Conservation (phyloP, 495 filamentous ascomycete genomes). For the Penicillium roqueforti region DNA sequence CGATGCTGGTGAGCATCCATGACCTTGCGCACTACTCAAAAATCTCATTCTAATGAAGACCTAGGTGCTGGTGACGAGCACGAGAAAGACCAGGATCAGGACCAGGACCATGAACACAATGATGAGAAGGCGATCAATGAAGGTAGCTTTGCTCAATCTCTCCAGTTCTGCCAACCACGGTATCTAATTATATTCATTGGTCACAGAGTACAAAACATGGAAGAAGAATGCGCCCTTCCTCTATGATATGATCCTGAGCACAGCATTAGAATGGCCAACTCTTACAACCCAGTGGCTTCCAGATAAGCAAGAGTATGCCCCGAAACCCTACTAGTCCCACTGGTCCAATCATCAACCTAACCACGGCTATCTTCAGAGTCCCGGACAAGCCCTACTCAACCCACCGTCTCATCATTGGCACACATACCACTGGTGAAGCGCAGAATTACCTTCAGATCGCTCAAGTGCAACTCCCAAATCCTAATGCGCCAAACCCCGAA, state of each 20-base stretch:
- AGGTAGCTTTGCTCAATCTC: conserved; percentile 45
- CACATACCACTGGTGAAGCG: conserved; percentile 82
- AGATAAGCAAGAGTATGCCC: conserved; percentile 74
- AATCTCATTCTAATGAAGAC: conserved; percentile 20
- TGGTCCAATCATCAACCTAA: conserved; percentile 7
- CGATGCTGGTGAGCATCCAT: conserved; percentile 20
- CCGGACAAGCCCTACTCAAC: conserved; percentile 82
- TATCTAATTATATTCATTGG: neutral
- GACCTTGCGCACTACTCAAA: conserved; percentile 2
- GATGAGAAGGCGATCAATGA: conserved; percentile 91
- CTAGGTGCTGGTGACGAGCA: conserved; percentile 44
- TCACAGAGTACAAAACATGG: conserved; percentile 96
- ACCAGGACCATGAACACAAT: conserved; percentile 73
- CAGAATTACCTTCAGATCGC: conserved; percentile 95
- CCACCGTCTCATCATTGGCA: conserved; percentile 89
- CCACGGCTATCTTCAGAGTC: conserved; percentile 40
- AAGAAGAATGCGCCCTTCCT: conserved; percentile 99
- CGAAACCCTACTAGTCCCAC: neutral
- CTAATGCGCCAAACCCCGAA: conserved; percentile 62
- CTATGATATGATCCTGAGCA: conserved; percentile 93
- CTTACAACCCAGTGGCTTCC: conserved; percentile 98
- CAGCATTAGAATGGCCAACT: conserved; percentile 95
- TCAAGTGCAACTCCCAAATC: conserved; percentile 83
- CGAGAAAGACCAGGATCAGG: conserved; percentile 59
- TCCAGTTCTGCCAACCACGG: neutral